Percentiles rank a stretch among this genome's conserved stretches.
Evolutionary conservation across 2,329 filamentous ascomycete genomes (phyloP).

Genomic region (Alternaria brassicae): DNA sequence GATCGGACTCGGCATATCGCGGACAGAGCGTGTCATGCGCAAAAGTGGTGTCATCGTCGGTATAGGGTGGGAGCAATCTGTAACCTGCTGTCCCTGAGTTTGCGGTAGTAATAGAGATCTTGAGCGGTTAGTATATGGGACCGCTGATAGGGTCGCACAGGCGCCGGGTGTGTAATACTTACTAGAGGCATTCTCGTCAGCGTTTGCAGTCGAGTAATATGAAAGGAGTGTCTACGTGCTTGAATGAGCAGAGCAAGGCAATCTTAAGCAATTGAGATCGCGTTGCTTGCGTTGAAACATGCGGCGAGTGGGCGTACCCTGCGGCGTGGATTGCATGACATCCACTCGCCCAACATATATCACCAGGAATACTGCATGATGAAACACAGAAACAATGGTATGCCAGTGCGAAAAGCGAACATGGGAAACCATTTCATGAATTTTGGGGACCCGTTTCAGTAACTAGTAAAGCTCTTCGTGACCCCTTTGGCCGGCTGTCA

Average conservation of each 20-base stretch:
- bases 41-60: constrained; percentile 31
- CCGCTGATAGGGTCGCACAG: constrained; percentile 25
- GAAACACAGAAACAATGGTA: constrained; percentile 35
- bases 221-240: constrained; percentile 3
- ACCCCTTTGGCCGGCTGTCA: constrained; percentile 42
- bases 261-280: constrained; percentile 23
- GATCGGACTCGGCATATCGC: constrained; percentile 43
- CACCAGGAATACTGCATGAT: constrained; percentile 23
- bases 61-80: constrained; percentile 38
- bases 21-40: constrained; percentile 40
- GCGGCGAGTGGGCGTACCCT: constrained; percentile 23
- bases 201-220: constrained; percentile 2
- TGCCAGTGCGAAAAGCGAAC: constrained; percentile 14
- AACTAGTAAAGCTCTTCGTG: constrained; percentile 47
- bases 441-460: constrained; percentile 42
- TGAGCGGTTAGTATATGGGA: constrained; percentile 26
- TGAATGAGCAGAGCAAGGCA: constrained; percentile 15
- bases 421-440: constrained; percentile 32
- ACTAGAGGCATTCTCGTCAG: constrained; percentile 35
- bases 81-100: constrained; percentile 29
- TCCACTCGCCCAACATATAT: constrained; percentile 30
- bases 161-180: constrained; percentile 29
- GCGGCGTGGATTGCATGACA: constrained; percentile 31
- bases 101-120: constrained; percentile 26
- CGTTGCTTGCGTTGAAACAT: constrained; percentile 38